Conservation (phyloP, 202 grass and related monocot genomes). For the Hordeum pubiflorum region DNA sequence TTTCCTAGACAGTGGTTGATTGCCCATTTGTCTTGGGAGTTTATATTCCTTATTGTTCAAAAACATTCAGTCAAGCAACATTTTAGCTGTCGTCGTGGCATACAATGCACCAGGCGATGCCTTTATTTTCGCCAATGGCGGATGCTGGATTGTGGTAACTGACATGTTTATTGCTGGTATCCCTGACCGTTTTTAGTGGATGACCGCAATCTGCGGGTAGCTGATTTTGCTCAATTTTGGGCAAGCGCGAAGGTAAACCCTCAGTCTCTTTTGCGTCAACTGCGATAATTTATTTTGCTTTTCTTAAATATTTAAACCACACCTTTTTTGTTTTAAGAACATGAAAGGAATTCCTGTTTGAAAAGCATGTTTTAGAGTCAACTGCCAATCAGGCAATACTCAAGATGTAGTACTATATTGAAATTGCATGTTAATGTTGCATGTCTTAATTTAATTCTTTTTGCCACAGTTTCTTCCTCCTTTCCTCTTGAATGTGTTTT, state of each 20-base stretch:
- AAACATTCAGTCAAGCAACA: slow-evolving; percentile 41
- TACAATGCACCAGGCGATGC: slow-evolving; percentile 39
- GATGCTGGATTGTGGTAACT: slow-evolving; percentile 91
- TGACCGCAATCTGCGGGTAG: slow-evolving; percentile 99
- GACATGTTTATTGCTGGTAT: slow-evolving; percentile 93
- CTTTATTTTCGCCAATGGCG: slow-evolving; percentile 65
- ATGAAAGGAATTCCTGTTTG: background rate
- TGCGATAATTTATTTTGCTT: slow-evolving; percentile 42
- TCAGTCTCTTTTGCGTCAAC: slow-evolving; percentile 44
- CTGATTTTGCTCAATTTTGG: slow-evolving; percentile 99
- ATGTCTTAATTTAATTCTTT: background rate
- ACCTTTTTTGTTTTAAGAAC: background rate
- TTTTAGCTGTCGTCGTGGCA: slow-evolving; percentile 47
- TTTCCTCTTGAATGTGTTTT: background rate
- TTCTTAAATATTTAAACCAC: slow-evolving; percentile 19
- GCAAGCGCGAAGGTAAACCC: slow-evolving; percentile 95
- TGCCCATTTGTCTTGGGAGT: slow-evolving; percentile 1
- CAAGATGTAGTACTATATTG: background rate
- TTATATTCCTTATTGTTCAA: slow-evolving; percentile 33
- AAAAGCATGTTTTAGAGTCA: slow-evolving; percentile 6
- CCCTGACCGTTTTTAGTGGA: slow-evolving; percentile 90
- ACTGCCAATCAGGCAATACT: background rate
- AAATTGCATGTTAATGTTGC: background rate
- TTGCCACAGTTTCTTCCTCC: background rate
- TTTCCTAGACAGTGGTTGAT: slow-evolving; percentile 11